phyloP scores from a whole-genome alignment of 345 rosid genomes.

The Arabidopsis suecica region DNA sequence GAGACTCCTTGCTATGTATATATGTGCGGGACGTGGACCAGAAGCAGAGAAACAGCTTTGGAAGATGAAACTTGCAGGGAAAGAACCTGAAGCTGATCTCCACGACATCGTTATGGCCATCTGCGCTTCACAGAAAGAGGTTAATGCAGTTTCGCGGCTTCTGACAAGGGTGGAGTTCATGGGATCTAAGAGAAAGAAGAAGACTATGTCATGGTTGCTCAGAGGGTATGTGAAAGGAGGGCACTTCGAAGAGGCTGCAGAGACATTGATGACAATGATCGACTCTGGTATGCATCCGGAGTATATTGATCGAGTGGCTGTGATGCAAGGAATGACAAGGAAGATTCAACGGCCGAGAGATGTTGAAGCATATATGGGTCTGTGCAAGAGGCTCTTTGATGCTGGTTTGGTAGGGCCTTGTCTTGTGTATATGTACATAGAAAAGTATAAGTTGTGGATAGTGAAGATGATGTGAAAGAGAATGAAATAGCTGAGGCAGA shows the following conservation, averaged over 20 bases:
- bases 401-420: conserved; percentile 75
- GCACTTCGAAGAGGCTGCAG: conserved; percentile 76
- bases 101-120: conserved; percentile 84
- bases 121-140: conserved; percentile 84
- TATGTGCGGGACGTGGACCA: conserved; percentile 82
- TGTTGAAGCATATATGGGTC: conserved; percentile 62
- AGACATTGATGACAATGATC: conserved; percentile 67
- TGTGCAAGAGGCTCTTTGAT: conserved; percentile 72
- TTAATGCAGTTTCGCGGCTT: conserved; percentile 59
- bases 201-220: conserved; percentile 75
- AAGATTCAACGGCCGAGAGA: conserved; percentile 66
- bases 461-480: conserved; percentile 64
- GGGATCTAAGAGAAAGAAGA: conserved; percentile 59
- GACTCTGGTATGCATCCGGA: conserved; percentile 81
- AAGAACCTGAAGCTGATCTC: conserved; percentile 79
- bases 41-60: conserved; percentile 91
- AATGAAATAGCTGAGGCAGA: not conserved
- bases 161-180: conserved; percentile 61
- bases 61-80: conserved; percentile 89
- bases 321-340: conserved; percentile 83
- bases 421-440: conserved; percentile 75
- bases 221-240: conserved; percentile 94
- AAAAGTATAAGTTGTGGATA: conserved; percentile 81
- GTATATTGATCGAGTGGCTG: conserved; percentile 84
- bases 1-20: conserved; percentile 89